Evolutionary conservation across 495 filamentous ascomycete genomes (phyloP).

Genomic region (Penicillium waksmanii): DNA sequence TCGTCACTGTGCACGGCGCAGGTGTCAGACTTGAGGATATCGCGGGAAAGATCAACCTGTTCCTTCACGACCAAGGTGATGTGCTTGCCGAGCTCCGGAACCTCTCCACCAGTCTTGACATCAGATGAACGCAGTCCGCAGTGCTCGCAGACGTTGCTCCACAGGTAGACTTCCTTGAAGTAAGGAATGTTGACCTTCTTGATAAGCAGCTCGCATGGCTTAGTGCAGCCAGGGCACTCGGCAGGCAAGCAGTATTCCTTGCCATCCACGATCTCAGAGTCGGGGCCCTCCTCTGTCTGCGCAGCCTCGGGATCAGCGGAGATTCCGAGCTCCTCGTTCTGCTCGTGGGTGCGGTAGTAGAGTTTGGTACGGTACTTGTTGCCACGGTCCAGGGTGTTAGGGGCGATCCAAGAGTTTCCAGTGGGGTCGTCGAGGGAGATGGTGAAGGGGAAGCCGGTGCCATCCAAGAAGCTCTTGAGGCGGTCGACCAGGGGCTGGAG

Average conservation of each 20-base stretch:
- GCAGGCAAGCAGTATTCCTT: slow-evolving; percentile 89
- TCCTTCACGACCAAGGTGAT: slow-evolving; percentile 78
- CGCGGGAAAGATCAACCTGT: slow-evolving; percentile 78
- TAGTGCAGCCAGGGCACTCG: slow-evolving; percentile 86
- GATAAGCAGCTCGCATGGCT: slow-evolving; percentile 35
- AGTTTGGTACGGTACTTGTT: slow-evolving; percentile 82
- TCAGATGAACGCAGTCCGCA: slow-evolving; percentile 96
- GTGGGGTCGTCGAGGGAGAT: slow-evolving; percentile 85
- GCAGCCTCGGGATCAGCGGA: slow-evolving; percentile 41
- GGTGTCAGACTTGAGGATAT: slow-evolving; percentile 96
- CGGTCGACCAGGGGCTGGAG: slow-evolving; percentile 72
- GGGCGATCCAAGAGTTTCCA: slow-evolving; percentile 98
- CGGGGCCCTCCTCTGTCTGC: slow-evolving; percentile 29
- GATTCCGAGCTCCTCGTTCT: slow-evolving; percentile 82
- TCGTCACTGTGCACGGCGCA: slow-evolving; percentile 84
- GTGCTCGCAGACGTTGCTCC: slow-evolving; percentile 82
- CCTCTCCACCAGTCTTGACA: slow-evolving; percentile 92
- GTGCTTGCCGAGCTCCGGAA: slow-evolving; percentile 83
- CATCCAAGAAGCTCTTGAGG: slow-evolving; percentile 71
- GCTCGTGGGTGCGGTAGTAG: slow-evolving; percentile 78
- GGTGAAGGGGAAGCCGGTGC: slow-evolving; percentile 82
- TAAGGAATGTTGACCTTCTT: slow-evolving; percentile 95
- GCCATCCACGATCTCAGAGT: slow-evolving; percentile 81
- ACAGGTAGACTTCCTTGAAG: slow-evolving; percentile 94
- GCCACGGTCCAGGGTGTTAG: slow-evolving; percentile 67